Conservation (phyloP, 495 filamentous ascomycete genomes). For the Penicillium coffeae region DNA sequence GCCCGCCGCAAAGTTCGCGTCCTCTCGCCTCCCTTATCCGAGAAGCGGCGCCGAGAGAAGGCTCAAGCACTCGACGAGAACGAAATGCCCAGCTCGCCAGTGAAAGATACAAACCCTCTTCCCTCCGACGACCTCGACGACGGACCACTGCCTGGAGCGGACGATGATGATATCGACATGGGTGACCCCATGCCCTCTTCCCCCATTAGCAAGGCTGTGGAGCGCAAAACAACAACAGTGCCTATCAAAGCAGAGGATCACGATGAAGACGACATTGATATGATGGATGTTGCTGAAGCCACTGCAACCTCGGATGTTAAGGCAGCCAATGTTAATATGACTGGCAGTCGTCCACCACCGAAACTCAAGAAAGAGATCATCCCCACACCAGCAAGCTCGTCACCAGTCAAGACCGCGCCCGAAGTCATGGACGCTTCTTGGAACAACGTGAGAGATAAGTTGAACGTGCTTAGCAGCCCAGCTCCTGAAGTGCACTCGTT, state of each 20-base stretch:
- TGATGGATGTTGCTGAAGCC: slow-evolving; percentile 80
- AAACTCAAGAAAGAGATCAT: slow-evolving; percentile 66
- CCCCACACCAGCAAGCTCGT: slow-evolving; percentile 70
- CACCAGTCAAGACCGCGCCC: slow-evolving; percentile 57
- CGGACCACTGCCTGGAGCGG: slow-evolving; percentile 44
- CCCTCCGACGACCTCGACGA: slow-evolving; percentile 50
- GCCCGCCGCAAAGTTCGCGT: slow-evolving; percentile 73
- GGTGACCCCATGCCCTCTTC: slow-evolving; percentile 85
- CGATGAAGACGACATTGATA: slow-evolving; percentile 73
- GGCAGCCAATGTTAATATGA: slow-evolving; percentile 74
- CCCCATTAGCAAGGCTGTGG: slow-evolving; percentile 73
- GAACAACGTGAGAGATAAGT: slow-evolving; percentile 80
- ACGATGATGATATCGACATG: slow-evolving; percentile 70
- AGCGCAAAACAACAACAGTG: slow-evolving; percentile 62
- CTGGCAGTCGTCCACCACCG: slow-evolving; percentile 73
- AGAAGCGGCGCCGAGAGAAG: slow-evolving; percentile 45
- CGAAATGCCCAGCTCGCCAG: slow-evolving; percentile 28
- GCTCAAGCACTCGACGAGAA: slow-evolving; percentile 42
- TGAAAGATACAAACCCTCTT: slow-evolving; percentile 33
- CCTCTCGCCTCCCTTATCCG: slow-evolving; percentile 66
- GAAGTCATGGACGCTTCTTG: slow-evolving; percentile 78
- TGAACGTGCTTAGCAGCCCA: slow-evolving; percentile 78
- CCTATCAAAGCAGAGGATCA: slow-evolving; percentile 60
- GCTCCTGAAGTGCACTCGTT: slow-evolving; percentile 56
- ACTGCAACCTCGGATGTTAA: slow-evolving; percentile 60